Evolutionary conservation across 495 filamentous ascomycete genomes (phyloP).

Genomic region (Podospora appendiculata): DNA sequence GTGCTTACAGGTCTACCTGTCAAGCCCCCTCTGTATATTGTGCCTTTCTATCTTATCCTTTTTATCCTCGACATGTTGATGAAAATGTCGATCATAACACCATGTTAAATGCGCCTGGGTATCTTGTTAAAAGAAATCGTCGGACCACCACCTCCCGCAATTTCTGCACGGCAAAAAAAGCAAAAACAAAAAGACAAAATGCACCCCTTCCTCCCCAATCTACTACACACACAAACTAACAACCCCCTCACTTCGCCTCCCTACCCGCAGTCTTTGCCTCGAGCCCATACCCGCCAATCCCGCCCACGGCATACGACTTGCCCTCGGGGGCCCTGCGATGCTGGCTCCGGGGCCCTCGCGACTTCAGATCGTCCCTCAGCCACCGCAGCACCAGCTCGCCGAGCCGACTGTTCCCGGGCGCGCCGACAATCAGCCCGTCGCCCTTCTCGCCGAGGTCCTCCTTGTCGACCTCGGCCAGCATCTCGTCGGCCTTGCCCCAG

Average conservation of each 20-base stretch:
- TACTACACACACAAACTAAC: too few species aligned
- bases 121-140: slow-evolving; percentile 7
- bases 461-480: slow-evolving; percentile 22
- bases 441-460: slow-evolving; percentile 26
- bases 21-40: too few species aligned
- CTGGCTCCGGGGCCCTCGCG: slow-evolving; percentile 65
- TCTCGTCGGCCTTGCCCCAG: slow-evolving; percentile 61
- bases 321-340: slow-evolving; percentile 53
- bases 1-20: too few species aligned
- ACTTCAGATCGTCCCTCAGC: slow-evolving; percentile 75
- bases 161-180: too few species aligned
- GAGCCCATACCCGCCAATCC: slow-evolving; percentile 74
- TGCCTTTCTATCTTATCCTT: too few species aligned
- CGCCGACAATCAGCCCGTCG: slow-evolving; percentile 34
- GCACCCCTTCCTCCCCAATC: too few species aligned
- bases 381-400: slow-evolving; percentile 82
- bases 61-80: background rate
- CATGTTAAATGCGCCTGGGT: slow-evolving; percentile 18
- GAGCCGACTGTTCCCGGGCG: slow-evolving; percentile 60
- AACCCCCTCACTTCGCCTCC: background rate
- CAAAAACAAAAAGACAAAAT: background rate
- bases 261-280: slow-evolving; percentile 46
- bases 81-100: slow-evolving; percentile 5
- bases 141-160: background rate
- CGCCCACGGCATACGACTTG: slow-evolving; percentile 61